Percentiles rank a stretch among this genome's conserved stretches.
phyloP scores from a whole-genome alignment of 345 rosid species.

The Stellera chamaejasme region DNA sequence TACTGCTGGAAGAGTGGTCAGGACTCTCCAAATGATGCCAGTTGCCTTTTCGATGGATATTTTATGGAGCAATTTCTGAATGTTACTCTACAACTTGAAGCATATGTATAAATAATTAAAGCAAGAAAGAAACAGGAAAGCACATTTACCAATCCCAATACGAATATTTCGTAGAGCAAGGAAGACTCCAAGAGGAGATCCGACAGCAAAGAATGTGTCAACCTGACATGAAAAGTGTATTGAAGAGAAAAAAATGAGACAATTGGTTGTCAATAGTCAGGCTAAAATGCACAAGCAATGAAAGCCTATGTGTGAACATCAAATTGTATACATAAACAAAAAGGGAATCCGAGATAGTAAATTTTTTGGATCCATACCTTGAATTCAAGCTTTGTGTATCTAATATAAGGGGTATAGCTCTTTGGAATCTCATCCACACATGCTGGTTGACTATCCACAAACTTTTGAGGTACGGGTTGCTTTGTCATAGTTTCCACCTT shows the following conservation, averaged over 20 bases:
- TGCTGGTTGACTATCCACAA: conserved; percentile 9
- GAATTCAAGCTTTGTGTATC: conserved; percentile 87
- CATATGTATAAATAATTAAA: conserved; percentile 5
- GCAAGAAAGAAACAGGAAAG: not conserved
- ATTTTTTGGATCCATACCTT: conserved; percentile 33
- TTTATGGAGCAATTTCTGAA: too few relatives aligned
- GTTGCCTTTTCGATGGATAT: too few relatives aligned
- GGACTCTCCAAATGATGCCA: too few relatives aligned
- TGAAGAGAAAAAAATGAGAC: not conserved
- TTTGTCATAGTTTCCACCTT: conserved; percentile 13
- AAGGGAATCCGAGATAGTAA: not conserved
- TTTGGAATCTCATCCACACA: conserved; percentile 26
- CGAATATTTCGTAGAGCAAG: conserved; percentile 90
- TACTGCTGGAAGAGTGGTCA: too few relatives aligned
- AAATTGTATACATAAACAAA: not conserved
- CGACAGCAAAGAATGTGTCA: conserved; percentile 98
- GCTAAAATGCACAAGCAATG: not conserved
- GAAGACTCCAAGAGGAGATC: conserved; percentile 98
- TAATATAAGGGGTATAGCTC: conserved; percentile 73
- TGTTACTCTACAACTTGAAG: too few relatives aligned
- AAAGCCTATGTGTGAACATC: not conserved
- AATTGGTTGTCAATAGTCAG: not conserved
- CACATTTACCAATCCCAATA: conserved; percentile 66
- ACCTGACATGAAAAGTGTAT: conserved; percentile 39
- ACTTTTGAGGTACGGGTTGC: conserved; percentile 23